Evolutionary conservation across 495 filamentous ascomycete genomes (phyloP).

Genomic region (Xylaria palmicola): DNA sequence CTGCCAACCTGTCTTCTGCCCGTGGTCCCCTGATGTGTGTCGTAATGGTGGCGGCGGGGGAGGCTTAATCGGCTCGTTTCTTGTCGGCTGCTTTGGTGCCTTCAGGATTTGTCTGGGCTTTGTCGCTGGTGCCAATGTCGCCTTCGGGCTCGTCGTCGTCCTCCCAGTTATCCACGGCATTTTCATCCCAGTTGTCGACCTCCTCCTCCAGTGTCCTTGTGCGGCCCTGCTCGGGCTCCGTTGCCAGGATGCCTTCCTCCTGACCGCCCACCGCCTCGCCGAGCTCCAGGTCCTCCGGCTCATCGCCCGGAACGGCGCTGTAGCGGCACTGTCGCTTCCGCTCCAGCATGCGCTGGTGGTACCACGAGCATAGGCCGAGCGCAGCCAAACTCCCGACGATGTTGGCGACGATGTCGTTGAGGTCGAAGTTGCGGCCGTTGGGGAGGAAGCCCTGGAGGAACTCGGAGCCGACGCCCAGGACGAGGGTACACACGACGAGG

Average conservation of each 20-base stretch:
- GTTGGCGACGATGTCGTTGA: slow-evolving; percentile 85
- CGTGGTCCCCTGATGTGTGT: no score
- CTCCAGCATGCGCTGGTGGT: slow-evolving; percentile 94
- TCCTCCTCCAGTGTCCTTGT: slow-evolving; percentile 61
- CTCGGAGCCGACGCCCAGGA: slow-evolving; percentile 80
- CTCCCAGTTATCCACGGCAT: slow-evolving; percentile 73
- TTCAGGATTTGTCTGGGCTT: slow-evolving; percentile 29
- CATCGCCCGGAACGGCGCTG: slow-evolving; percentile 54
- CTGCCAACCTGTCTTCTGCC: slow-evolving; percentile 22
- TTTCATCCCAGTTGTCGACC: slow-evolving; percentile 83
- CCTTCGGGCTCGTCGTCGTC: slow-evolving; percentile 51
- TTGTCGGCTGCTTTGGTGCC: slow-evolving; percentile 26
- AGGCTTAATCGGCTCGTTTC: slow-evolving; percentile 40
- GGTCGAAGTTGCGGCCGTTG: slow-evolving; percentile 80
- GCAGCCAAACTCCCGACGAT: slow-evolving; percentile 72
- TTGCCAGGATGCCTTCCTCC: slow-evolving; percentile 47
- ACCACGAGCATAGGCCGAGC: slow-evolving; percentile 77
- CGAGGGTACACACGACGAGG: slow-evolving; percentile 71
- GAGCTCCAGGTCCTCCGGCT: slow-evolving; percentile 52
- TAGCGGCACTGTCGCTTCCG: slow-evolving; percentile 77
- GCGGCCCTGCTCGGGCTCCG: slow-evolving; percentile 23
- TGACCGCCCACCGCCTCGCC: slow-evolving; percentile 56
- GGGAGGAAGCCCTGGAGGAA: slow-evolving; percentile 77
- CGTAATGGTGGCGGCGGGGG: no score
- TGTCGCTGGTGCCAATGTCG: slow-evolving; percentile 32